Evolutionary conservation across 2,329 filamentous ascomycete genomes (phyloP).

Genomic region (Fusarium fracticaudum): DNA sequence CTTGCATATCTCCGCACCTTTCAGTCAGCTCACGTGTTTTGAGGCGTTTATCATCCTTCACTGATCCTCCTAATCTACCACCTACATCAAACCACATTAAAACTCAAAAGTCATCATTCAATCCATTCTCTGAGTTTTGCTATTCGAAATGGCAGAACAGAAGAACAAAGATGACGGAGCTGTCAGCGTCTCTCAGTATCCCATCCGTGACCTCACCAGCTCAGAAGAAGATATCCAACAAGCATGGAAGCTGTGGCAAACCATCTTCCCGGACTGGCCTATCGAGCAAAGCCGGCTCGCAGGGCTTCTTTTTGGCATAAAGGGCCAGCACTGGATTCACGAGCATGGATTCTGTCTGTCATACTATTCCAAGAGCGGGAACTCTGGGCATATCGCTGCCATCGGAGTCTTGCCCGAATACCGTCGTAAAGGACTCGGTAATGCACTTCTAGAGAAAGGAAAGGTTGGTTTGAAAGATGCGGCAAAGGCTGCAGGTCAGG

Average conservation of each 20-base stretch:
- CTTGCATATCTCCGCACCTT: conserved; percentile 7
- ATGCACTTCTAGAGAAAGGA: conserved; percentile 20
- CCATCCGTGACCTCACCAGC: conserved; percentile 16
- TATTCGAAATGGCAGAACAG: not conserved
- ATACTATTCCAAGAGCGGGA: not conserved
- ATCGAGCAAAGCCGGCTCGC: conserved; percentile 13
- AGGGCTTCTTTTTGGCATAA: conserved; percentile 1
- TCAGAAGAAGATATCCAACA: conserved; percentile 27
- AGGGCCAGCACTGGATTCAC: conserved; percentile 25
- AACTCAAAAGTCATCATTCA: accelerated
- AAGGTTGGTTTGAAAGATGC: not conserved
- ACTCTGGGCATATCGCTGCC: conserved; percentile 22
- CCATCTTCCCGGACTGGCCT: conserved; percentile 35
- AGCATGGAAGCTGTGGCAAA: conserved; percentile 34
- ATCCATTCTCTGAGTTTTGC: accelerated
- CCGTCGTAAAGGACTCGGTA: conserved; percentile 30
- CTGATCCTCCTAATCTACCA: not conserved
- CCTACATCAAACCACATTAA: accelerated
- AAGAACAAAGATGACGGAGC: not conserved
- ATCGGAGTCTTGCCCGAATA: conserved; percentile 33
- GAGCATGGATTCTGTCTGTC: conserved; percentile 34
- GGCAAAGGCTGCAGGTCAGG: not conserved
- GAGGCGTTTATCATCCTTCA: not conserved
- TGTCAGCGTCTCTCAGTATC: not conserved
- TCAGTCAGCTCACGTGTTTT: conserved; percentile 11